Percentiles rank a stretch among this genome's conserved stretches.
Conservation (phyloP, 306 rosid species). For the Cicer cuneatum region DNA sequence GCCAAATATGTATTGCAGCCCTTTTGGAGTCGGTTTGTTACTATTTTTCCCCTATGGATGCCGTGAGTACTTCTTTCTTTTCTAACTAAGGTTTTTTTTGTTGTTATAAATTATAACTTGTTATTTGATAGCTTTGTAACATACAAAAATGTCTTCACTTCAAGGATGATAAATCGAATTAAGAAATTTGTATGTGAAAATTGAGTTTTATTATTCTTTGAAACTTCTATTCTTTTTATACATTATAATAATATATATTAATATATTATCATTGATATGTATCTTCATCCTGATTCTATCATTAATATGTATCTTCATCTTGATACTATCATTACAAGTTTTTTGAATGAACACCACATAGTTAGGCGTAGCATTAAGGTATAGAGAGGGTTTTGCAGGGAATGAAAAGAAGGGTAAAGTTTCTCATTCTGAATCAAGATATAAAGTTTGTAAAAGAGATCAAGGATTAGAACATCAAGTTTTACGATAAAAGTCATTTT, state of each 20-base stretch:
- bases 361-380: constrained; percentile 24
- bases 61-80: constrained; percentile 70
- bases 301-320: neutral
- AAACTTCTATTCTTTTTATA: neutral
- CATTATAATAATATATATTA: neutral
- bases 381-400: neutral
- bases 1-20: constrained; percentile 97
- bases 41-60: constrained; percentile 92
- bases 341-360: constrained; percentile 18
- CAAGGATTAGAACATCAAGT: neutral
- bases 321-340: constrained; percentile 9
- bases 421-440: constrained; percentile 8
- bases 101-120: neutral
- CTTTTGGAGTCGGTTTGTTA: constrained; percentile 82
- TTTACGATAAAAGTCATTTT: neutral
- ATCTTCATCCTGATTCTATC: neutral
- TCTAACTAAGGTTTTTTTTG: constrained; percentile 6
- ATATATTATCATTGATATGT: constrained; percentile 17
- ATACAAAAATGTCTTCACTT: constrained; percentile 32
- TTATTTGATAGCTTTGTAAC: constrained; percentile 22
- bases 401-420: constrained; percentile 3
- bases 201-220: constrained; percentile 28
- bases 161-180: constrained; percentile 3
- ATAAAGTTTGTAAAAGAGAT: neutral
- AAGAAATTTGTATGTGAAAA: constrained; percentile 27